A percentile compares a stretch with the other conserved stretches of the same genome.
These are phyloP conservation scores for Kazachstania psychrophila DNA, from an alignment of 805 yeast genomes.

Conservation along the genomic window DNA sequence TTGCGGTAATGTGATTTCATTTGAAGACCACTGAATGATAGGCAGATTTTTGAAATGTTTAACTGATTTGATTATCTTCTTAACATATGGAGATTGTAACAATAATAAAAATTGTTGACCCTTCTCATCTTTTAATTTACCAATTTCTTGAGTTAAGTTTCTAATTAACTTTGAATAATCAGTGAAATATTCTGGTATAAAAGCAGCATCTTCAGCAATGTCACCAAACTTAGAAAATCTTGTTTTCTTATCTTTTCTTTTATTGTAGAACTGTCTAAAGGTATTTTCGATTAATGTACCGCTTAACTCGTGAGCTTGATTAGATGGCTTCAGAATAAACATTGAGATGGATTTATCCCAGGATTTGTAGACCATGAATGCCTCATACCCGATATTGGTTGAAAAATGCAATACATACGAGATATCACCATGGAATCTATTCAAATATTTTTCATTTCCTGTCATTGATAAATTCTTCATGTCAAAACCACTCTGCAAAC, in stretches of 20 bases:
- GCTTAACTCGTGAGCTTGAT: slow-evolving; percentile 44
- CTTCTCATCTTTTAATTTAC: slow-evolving; percentile 53
- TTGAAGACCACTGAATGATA: slow-evolving; percentile 47
- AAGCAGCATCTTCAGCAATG: slow-evolving; percentile 43
- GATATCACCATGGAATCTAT: slow-evolving; percentile 45
- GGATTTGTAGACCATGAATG: slow-evolving; percentile 57
- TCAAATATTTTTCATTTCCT: slow-evolving; percentile 45
- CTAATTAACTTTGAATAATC: slow-evolving; percentile 48
- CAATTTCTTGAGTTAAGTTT: slow-evolving; percentile 44
- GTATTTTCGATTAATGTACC: slow-evolving; percentile 34
- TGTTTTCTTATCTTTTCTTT: slow-evolving; percentile 39
- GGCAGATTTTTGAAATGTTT: slow-evolving; percentile 50
- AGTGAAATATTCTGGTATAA: slow-evolving; percentile 47
- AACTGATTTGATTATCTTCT: slow-evolving; percentile 39
- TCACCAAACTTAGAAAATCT: slow-evolving; percentile 40
- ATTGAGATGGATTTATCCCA: slow-evolving; percentile 46
- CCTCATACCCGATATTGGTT: slow-evolving; percentile 61
- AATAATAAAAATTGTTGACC: slow-evolving; percentile 57
- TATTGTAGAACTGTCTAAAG: slow-evolving; percentile 44
- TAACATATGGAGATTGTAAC: slow-evolving; percentile 60
- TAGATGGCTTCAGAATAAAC: slow-evolving; percentile 59
- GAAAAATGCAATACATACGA: slow-evolving; percentile 60
- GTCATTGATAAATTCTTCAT: slow-evolving; percentile 42
- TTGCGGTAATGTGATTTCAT: slow-evolving; percentile 57
- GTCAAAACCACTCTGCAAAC: slow-evolving; percentile 78